Base-by-base conservation (phyloP, 176 grass and related monocot genomes). In the Puya raimondii region DNA sequence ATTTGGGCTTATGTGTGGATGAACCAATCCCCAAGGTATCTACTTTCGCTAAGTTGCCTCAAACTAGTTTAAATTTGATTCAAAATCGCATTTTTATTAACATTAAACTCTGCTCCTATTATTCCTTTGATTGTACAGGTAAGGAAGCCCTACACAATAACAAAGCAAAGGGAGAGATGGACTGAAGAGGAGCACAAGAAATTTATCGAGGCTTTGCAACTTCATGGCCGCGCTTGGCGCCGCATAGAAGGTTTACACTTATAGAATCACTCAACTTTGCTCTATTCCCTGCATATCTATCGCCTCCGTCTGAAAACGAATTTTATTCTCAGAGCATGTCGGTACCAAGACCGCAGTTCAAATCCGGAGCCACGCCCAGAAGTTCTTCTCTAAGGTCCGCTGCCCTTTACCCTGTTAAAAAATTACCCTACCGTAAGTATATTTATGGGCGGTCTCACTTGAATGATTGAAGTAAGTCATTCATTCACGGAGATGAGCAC, bases 321-420 rank as follows among this genome's bases (percentile, higher is more conserved):
- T 66, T 49, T 10, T 14, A 11, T 67, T 50, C 67, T 72, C 87
- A 96, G 92, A 91, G 53, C 81, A 96, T 77, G 83, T 96, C 69
- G 83, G 88, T 78, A 91, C 79, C 70, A 96, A 91, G 85, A 91
- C 92, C 3, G 82, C 92, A 8, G 89, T 96, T 79, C 92, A 96
- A 63, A 89, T 96, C 80, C 83, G 92, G 78, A 96, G 92, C 76
- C 92, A 96, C 76, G 92, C 92, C 16, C 92, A 96, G 63, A 96
- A 96, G 25, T 96, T 96, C 73, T 96, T 96, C 76, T 85, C 92
- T 70, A 96, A 96, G 92, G 92, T 94, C 63, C 25, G 81, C 70
- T 64, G 65, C 67, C 71, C 70, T 76, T 74, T 72, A 69, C 79
- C 33, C 49, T 69, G 65, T 66, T 33, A 16, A 79, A 63, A 74